Evolutionary conservation across 176 grass and related monocot genomes (phyloP), one percentile per base, ranked within the genome.

Genomic region (Juncus inflexus): DNA sequence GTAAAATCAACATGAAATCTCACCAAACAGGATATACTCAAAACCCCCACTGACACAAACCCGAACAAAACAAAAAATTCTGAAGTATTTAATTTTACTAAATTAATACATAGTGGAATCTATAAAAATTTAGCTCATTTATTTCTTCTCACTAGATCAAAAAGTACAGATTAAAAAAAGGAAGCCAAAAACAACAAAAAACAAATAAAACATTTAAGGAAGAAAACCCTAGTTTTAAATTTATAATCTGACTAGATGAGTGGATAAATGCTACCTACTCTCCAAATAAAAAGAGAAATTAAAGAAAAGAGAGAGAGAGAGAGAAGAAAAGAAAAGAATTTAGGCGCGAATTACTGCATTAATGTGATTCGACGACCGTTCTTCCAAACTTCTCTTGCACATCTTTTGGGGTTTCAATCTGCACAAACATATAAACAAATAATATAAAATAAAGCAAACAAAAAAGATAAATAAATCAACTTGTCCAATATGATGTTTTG

Each of bases 381-480:
- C 92, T 80, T 55, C 92, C 92, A 65, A 96, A 91, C 72, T 96
- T 96, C 87, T 96, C 81, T 42, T 91, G 84, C 12, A 96, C 80
- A 74, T 96, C 92, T 53, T 96, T 96, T 7, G 87, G 80, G n/a
- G 77, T 91, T 81, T 96, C 84, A 68, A 96, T 91, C 92, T 91
- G 84, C 9, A 79, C 53, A 70, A 28, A 69, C 47, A 55, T 69
- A 67, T 37, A 37, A 11, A n/a, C 40, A 69, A 39, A 54, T 16
- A 69, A 52, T 50, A 68, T n/a, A n/a, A n/a, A n/a, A n/a, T n/a
- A n/a, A n/a, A n/a, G n/a, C n/a, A n/a, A n/a, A n/a, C n/a, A n/a
- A n/a, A n/a, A n/a, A n/a, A n/a, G n/a, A n/a, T n/a, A n/a, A n/a
- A n/a, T n/a, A n/a, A n/a, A n/a, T n/a, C n/a, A n/a, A n/a, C n/a